phyloP scores from a whole-genome alignment of 495 filamentous ascomycete genomes.

The Poronia punctata region DNA sequence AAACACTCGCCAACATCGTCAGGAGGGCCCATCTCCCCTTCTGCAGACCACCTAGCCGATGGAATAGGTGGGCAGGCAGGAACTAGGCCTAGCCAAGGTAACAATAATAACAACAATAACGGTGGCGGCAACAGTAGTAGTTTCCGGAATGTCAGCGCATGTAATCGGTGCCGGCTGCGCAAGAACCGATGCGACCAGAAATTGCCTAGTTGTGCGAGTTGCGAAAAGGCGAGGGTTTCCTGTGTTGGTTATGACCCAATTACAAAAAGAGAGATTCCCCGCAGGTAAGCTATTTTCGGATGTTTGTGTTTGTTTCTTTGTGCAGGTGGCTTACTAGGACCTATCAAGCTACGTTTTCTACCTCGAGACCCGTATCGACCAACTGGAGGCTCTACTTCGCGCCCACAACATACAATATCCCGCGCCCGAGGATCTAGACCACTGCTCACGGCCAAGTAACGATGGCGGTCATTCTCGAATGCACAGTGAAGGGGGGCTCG shows the following conservation, averaged over 20 bases:
- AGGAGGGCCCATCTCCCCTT: constrained; percentile 21
- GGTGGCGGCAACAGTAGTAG: constrained; percentile 32
- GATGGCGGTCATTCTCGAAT: constrained; percentile 39
- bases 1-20: constrained; percentile 37
- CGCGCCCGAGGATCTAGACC: constrained; percentile 69
- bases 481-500: constrained; percentile 29
- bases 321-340: constrained; percentile 15
- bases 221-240: constrained; percentile 80
- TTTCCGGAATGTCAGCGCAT: constrained; percentile 92
- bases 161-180: constrained; percentile 82
- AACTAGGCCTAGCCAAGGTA: constrained; percentile 38
- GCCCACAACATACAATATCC: constrained; percentile 66
- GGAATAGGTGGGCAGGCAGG: constrained; percentile 15
- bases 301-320: constrained; percentile 1
- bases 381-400: constrained; percentile 71
- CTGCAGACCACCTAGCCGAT: constrained; percentile 29
- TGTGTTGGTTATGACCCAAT: constrained; percentile 96
- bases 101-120: too few relatives aligned
- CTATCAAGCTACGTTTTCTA: constrained; percentile 79
- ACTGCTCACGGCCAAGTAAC: constrained; percentile 48
- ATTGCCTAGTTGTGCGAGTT: constrained; percentile 80
- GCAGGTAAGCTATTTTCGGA: constrained; percentile 45
- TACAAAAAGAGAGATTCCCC: constrained; percentile 86
- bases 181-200: constrained; percentile 95
- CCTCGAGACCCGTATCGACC: constrained; percentile 75